Percentiles rank a stretch among this genome's conserved stretches.
These are phyloP conservation scores for Rubroboletus pulcherrimus DNA, from an alignment of 768 basidiomycete species.

Conservation along the genomic window DNA sequence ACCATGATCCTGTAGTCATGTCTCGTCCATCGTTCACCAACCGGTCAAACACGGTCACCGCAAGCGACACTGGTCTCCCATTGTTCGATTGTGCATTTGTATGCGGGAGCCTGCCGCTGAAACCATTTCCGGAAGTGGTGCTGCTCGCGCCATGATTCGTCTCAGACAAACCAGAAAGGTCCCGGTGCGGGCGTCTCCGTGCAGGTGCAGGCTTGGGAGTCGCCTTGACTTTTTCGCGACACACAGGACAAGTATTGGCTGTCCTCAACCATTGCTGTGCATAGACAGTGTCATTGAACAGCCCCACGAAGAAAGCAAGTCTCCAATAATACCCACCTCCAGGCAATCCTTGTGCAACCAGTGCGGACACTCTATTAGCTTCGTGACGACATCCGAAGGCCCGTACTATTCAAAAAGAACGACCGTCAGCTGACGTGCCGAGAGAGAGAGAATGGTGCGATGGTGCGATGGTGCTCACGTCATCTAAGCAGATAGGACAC, in stretches of 20 bases:
- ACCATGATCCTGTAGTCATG: neutral
- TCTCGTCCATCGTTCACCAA: slow-evolving; percentile 19
- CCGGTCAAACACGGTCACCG: slow-evolving; percentile 19
- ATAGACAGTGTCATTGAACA: slow-evolving; percentile 1
- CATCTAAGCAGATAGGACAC: slow-evolving; percentile 83
- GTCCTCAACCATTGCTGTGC: slow-evolving; percentile 74
- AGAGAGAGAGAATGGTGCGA: neutral
- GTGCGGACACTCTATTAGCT: slow-evolving; percentile 67
- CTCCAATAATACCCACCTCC: slow-evolving; percentile 43
- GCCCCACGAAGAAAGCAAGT: neutral
- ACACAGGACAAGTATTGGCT: slow-evolving; percentile 78
- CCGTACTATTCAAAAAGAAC: slow-evolving; percentile 48
- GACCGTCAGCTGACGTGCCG: neutral
- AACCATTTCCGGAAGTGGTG: neutral
- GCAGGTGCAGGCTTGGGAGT: slow-evolving; percentile 22
- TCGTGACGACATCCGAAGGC: slow-evolving; percentile 57
- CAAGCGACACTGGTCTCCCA: slow-evolving; percentile 17
- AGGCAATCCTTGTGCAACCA: slow-evolving; percentile 80
- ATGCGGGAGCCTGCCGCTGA: slow-evolving; percentile 2
- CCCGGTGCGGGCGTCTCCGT: slow-evolving; percentile 17
- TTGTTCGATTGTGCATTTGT: slow-evolving; percentile 6
- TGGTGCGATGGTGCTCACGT: slow-evolving; percentile 46
- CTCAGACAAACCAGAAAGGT: neutral
- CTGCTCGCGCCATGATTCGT: slow-evolving; percentile 5
- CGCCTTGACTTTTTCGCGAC: slow-evolving; percentile 55